These are phyloP conservation scores for Pythium grandisporangium DNA, from an alignment of 352 stramenopile species.

Conservation along the genomic window DNA sequence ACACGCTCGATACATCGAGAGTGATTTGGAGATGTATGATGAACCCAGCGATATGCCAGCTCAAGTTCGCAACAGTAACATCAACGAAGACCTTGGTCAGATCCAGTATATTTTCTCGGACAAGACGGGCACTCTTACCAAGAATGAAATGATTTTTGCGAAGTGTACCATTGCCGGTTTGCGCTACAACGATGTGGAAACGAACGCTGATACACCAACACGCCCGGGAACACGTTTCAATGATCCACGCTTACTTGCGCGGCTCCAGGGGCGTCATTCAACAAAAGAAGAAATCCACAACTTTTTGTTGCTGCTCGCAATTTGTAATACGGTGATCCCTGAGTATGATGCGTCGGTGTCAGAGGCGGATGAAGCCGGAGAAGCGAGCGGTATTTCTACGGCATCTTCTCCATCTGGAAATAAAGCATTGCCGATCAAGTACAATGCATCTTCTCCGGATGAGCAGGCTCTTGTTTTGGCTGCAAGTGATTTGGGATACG, in stretches of 20 bases:
- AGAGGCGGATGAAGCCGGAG: background rate
- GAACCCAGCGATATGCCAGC: slow-evolving; percentile 53
- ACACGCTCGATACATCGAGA: slow-evolving; percentile 81
- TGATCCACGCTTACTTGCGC: slow-evolving; percentile 55
- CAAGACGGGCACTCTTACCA: slow-evolving; percentile 82
- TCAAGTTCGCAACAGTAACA: slow-evolving; percentile 82
- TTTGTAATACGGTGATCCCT: slow-evolving; percentile 85
- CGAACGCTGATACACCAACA: slow-evolving; percentile 23
- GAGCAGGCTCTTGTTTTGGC: slow-evolving; percentile 74
- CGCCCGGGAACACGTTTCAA: slow-evolving; percentile 75
- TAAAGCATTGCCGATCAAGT: slow-evolving; percentile 31
- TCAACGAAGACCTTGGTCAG: slow-evolving; percentile 85
- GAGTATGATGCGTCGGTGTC: slow-evolving; percentile 29
- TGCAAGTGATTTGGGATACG: slow-evolving; percentile 65
- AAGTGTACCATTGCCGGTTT: slow-evolving; percentile 89
- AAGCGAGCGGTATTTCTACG: background rate
- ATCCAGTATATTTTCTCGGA: slow-evolving; percentile 90
- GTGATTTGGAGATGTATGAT: slow-evolving; percentile 81
- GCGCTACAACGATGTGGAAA: slow-evolving; percentile 87
- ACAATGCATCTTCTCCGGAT: slow-evolving; percentile 80
- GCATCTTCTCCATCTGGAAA: background rate
- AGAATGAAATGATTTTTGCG: slow-evolving; percentile 87
- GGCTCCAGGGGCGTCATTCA: slow-evolving; percentile 70
- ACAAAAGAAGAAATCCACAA: slow-evolving; percentile 83
- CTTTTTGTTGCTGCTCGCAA: slow-evolving; percentile 74